These are phyloP conservation scores for Porphyrellus cyaneotinctus DNA, from an alignment of 768 basidiomycete species.

Conservation along the genomic window DNA sequence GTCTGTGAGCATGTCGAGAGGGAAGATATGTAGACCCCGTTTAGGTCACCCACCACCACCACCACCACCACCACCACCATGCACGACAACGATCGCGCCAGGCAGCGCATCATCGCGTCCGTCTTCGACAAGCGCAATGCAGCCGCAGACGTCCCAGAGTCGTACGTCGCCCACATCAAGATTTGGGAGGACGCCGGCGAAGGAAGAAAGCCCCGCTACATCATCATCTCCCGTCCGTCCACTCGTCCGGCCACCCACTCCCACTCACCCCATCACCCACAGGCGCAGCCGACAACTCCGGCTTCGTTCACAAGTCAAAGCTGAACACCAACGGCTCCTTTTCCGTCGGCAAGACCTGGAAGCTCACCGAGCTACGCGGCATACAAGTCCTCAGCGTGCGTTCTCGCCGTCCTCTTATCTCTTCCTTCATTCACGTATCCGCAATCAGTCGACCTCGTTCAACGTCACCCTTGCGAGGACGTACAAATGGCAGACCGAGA, in stretches of 20 bases:
- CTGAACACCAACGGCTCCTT: conserved; percentile 91
- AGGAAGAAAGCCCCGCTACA: conserved; percentile 82
- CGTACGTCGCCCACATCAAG: conserved; percentile 85
- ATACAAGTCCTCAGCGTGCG: conserved; percentile 75
- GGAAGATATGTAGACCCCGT: conserved; percentile 7
- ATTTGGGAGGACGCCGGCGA: conserved; percentile 88
- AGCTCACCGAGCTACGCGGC: conserved; percentile 71
- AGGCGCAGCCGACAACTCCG: conserved; percentile 61
- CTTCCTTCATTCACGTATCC: conserved; percentile 16
- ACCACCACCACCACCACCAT: too few species aligned
- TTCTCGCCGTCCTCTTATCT: conserved; percentile 5
- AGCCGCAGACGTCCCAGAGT: conserved; percentile 62
- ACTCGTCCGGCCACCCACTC: neutral
- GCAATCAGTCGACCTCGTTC: conserved; percentile 55
- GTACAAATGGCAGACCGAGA: conserved; percentile 88
- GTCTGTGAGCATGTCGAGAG: neutral
- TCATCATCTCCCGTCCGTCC: conserved; percentile 85
- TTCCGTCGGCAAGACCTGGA: conserved; percentile 98
- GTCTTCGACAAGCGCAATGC: conserved; percentile 76
- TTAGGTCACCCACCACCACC: neutral
- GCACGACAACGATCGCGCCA: conserved; percentile 47
- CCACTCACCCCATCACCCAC: neutral
- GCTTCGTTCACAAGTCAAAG: conserved; percentile 94
- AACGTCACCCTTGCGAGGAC: conserved; percentile 85
- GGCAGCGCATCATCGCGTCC: conserved; percentile 73